Base-by-base conservation (phyloP, 2,329 filamentous ascomycete species). In the Ceratocystis diversiconidia region DNA sequence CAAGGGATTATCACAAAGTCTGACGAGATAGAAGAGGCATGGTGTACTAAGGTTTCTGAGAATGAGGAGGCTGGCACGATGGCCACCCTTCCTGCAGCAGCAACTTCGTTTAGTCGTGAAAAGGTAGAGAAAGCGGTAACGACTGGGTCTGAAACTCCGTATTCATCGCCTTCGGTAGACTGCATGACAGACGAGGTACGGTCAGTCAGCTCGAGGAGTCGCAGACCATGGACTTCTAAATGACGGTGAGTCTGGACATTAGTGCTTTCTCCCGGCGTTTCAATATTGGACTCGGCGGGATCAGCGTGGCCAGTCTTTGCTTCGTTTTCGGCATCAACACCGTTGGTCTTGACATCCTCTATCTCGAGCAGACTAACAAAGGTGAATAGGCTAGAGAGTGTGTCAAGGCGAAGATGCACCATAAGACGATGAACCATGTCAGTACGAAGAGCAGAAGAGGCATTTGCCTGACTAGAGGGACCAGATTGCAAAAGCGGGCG, bases 171-270 rank as follows among this genome's bases (percentile, higher is more conserved):
- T 72, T 95, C 90, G 0, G 90, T 87, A 10, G 95, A 90, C 70
- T 90, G 87, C 92, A 97, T 97, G 70, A 96, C 92, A 19, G 91
- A 92, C 0, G 92, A 96, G 52, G 90, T 88, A 80, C 92, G 90
- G 71, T 96, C 92, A 0, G 90, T 95, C 12, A 97, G 82, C 72
- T 95, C 89, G 61, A 95, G 76, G 17, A 97, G 81, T 15, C 92
- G 87, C n/a, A 96, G 77, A 41, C 91, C 92, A 71, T 95, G 90
- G 0, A 91, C 87, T 71, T 88, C 82, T 0, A 92, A 79, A 0
- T 83, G 81, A 46, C 63, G 68, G 64, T 65, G 65, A 28, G 65
- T 55, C 15, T 17, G 43, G 1, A 12, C 15, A 28, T 48, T 30
- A 7, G 50, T 19, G 7, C 19, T 41, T 41, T 60, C 46, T 22